phyloP scores from a whole-genome alignment of 2,329 filamentous ascomycete species.

The Chaetomium sp. region DNA sequence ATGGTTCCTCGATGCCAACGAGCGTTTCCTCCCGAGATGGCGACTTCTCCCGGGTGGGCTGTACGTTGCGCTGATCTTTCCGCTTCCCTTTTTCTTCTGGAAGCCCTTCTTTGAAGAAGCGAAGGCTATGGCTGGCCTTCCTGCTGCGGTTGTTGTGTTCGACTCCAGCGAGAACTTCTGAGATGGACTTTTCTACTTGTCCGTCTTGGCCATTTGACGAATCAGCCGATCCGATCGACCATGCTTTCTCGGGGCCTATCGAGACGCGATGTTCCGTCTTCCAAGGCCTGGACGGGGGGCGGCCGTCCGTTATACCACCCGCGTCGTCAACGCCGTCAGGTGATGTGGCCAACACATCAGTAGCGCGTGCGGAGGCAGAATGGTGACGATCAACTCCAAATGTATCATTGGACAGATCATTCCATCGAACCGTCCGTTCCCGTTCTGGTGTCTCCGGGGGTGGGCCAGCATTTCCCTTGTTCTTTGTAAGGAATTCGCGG shows the following conservation, averaged over 20 bases:
- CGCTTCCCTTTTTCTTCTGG: conserved; percentile 52
- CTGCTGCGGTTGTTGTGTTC: conserved; percentile 59
- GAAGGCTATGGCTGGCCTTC: conserved; percentile 60
- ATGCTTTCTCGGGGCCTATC: conserved; percentile 50
- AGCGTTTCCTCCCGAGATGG: conserved; percentile 31
- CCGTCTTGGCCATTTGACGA: conserved; percentile 44
- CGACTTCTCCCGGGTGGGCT: conserved; percentile 36
- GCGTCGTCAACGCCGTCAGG: conserved; percentile 12
- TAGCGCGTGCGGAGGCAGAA: conserved; percentile 7
- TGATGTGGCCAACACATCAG: conserved; percentile 12
- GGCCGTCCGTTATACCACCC: conserved; percentile 22
- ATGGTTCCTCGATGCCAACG: conserved; percentile 18
- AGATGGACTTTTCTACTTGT: conserved; percentile 58
- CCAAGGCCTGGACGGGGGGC: conserved; percentile 31
- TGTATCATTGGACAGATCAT: conserved; percentile 8
- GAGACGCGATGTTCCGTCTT: conserved; percentile 38
- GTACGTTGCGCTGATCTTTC: conserved; percentile 37
- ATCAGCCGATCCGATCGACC: conserved; percentile 54
- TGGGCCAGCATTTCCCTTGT: conserved; percentile 33
- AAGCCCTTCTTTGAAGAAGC: conserved; percentile 61
- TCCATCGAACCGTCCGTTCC: conserved; percentile 22
- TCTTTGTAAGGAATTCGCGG: conserved; percentile 29
- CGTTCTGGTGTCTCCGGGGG: conserved; percentile 36
- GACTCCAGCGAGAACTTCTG: conserved; percentile 54
- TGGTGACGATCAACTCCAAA: conserved; percentile 4